Evolutionary conservation across 345 rosid genomes (phyloP).

Genomic region (Arabidopsis suecica): DNA sequence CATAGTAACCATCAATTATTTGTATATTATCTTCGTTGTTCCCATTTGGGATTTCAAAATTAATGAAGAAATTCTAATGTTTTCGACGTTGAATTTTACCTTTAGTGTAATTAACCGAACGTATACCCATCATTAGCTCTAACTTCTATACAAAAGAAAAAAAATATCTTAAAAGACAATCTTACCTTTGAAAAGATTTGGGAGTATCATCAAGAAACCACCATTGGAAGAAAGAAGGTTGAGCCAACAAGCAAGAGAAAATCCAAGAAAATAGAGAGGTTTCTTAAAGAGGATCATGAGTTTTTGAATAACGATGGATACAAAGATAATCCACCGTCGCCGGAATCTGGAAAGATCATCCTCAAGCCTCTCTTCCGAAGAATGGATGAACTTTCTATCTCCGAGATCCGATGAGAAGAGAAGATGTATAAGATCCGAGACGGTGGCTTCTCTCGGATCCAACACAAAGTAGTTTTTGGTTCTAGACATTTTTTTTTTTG

Average conservation of each 20-base stretch:
- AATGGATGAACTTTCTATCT: constrained; percentile 40
- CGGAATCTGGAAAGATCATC: constrained; percentile 32
- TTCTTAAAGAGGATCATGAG: constrained; percentile 37
- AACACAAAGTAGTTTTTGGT: constrained; percentile 33
- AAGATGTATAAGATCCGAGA: constrained; percentile 47
- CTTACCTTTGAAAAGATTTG: constrained; percentile 50
- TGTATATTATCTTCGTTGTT: neutral
- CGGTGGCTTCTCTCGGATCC: constrained; percentile 49
- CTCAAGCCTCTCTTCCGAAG: constrained; percentile 29
- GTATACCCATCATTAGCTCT: neutral
- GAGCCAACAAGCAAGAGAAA: constrained; percentile 45
- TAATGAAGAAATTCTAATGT: constrained; percentile 5
- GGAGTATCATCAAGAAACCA: constrained; percentile 46
- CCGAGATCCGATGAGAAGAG: constrained; percentile 46
- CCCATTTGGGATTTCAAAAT: neutral
- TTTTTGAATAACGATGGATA: constrained; percentile 55
- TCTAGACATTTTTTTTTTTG: constrained; percentile 13
- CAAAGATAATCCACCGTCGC: constrained; percentile 60
- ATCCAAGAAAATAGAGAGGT: constrained; percentile 39
- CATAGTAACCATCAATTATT: neutral
- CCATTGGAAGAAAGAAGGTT: constrained; percentile 56
- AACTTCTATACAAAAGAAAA: neutral
- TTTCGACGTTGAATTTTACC: neutral
- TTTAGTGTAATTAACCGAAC: neutral
- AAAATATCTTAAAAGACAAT: neutral